Base-by-base conservation (phyloP, 106 monocot species). In the Acanthochlamys bracteata region DNA sequence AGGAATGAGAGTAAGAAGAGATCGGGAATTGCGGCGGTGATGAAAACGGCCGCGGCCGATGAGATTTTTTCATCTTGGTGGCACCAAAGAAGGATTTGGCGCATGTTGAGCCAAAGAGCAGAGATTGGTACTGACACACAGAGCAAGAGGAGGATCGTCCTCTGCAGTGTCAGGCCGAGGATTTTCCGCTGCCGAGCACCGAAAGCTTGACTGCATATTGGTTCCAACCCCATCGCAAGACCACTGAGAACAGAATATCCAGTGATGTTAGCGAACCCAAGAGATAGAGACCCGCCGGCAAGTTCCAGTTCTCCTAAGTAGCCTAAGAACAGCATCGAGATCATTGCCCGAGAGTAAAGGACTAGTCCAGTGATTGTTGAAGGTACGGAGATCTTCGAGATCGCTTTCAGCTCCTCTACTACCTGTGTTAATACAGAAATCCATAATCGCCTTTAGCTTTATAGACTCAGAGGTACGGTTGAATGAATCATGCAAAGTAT, bases 261-360 rank as follows among this genome's bases (percentile, higher is more conserved):
- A 19, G 94, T 95, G 64, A 95, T 95, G 76, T 90, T 95, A 19
- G 94, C 90, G 72, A 95, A 95, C 41, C 94, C 90, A 51, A 95
- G 81, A 55, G 90, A 52, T 22, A 90, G 86, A 6, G 90, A 95
- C 11, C 93, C 93, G 0, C 86, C 93, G 4, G 93, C 93, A 11
- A 94, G 86, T 70, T 81, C 76, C 4, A 94, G 77, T 73, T 94
- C 86, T 4, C 93, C 93, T 9, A 94, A 77, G 59, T 74, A 66
- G 25, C 93, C 93, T 0, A 94, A 72, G 79, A 94, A 94, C 16
- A 94, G 78, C 93, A 94, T 94, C 27, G 93, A 94, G 66, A 94
- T 84, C 81, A 94, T 78, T 26, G 89, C 73, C 0, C 93, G 80
- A 3, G 89, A 89, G 79, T 94, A 94, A 63, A 94, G 80, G 24